Base-by-base conservation (phyloP, 2,329 filamentous ascomycete species). In the Geosmithia flava region DNA sequence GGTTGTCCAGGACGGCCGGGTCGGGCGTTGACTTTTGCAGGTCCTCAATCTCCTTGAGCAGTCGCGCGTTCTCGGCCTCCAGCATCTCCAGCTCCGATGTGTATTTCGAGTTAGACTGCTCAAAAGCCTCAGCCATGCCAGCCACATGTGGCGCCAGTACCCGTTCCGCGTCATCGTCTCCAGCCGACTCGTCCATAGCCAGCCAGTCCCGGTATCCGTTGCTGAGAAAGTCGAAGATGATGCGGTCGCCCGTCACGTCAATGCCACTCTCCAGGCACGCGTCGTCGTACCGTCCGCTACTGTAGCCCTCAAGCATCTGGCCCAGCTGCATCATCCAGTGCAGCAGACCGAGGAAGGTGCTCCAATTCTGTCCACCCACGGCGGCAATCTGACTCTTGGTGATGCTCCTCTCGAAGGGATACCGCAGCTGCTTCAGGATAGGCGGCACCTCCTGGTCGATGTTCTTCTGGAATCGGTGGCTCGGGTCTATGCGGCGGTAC, bases 321-420 rank as follows among this genome's bases (percentile, higher is more conserved):
- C 88, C 87, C 47, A 98, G 72, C 65, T 97, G 90, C 91, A 98
- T 95, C 81, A 98, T 91, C 93, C 93, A 98, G 68, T 98, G 90
- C 46, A 98, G 73, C 62, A 98, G 71, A 0, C 90, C 93, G 13
- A 98, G 71, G 59, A 98, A 97, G 0, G 88, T 93, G 52, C 85
- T 85, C 93, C 93, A 98, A 61, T 97, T 97, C 65, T 95, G 89
- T 2, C 90, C 91, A 54, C 93, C 93, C 0, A 97, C 93, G 2
- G 94, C 93, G 0, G 88, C 81, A 50, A 98, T 88, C 60, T 95
- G 89, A 47, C 88, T 95, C 66, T 97, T 98, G 48, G 89, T 95
- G 57, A 98, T 97, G 59, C 83, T 90, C 65, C 89, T 87, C 59
- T 95, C 89, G 60, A 89, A 98, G 0, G 93, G 93, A 60, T 98